Base-by-base conservation (phyloP, 2,329 filamentous ascomycete species). In the Ascomycota sp. region DNA sequence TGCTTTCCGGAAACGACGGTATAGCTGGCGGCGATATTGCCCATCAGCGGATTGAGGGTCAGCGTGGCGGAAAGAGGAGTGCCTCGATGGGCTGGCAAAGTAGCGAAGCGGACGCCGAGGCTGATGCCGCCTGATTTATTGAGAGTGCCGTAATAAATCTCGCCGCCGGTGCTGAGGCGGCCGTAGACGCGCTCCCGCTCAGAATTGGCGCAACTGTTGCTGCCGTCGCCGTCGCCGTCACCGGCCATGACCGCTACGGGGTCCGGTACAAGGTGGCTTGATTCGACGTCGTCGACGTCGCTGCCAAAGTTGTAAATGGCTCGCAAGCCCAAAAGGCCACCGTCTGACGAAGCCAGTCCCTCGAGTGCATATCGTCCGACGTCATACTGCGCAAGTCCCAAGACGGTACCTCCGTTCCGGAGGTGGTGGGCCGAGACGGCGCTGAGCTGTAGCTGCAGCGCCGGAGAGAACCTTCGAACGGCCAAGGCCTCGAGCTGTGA, bases 91-190 rank as follows among this genome's bases (percentile, higher is more conserved):
- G 62, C 67, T 31, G 79, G 78, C 13, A 95, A 57, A 8, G 89
- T 95, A 24, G 82, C 81, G 50, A 95, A 98, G 29, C 89, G 71
- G 28, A 83, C 62, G 6, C 85, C 89, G 7, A 91, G 69, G 37
- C 82, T 93, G 47, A 94, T 70, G 28, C 89, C 89, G 29, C 86
- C 81, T 15, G 83, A 82, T 47, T 94, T 94, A 50, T 94, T 95
- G 34, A 94, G 57, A 1, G 85, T 76, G 15, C 86, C 89, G 57
- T 98, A 98, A 57, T 95, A 98, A 23, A 92, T 63, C 52, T 98
- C 89, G 32, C 75, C 86, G 23, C 89, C 89, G 3, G 81, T 80
- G 44, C 81, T 92, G 48, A 95, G 82, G 13, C 86, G 73, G 7
- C 79, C 85, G 56, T 72, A 77, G 34, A 75, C 69, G 40, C 64